Evolutionary conservation across 176 grass and related monocot species (phyloP).

Genomic region (Triticum monococcum): DNA sequence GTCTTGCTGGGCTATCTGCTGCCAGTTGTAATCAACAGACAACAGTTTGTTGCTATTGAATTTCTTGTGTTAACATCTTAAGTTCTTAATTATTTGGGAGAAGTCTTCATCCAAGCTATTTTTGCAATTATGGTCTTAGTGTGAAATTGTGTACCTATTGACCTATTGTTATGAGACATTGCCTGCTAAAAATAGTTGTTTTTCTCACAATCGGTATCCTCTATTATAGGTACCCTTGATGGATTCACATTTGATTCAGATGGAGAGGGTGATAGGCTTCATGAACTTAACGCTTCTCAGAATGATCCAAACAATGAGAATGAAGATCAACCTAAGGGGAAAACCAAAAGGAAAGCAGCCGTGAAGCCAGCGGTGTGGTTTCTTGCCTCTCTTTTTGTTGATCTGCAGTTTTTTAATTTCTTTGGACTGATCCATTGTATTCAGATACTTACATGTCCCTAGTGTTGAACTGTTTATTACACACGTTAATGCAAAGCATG

Average conservation of each 20-base stretch:
- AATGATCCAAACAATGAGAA: conserved; percentile 76
- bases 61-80: not conserved
- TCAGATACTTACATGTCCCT: not conserved
- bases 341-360: conserved; percentile 69
- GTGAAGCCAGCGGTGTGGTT: conserved; percentile 42
- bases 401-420: not conserved
- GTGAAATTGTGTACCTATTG: not conserved
- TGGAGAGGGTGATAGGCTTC: conserved; percentile 59
- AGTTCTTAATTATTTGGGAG: not conserved
- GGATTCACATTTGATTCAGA: conserved; percentile 96
- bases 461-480: not conserved
- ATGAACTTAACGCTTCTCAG: conserved; percentile 43
- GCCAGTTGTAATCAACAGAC: not conserved
- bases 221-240: conserved; percentile 74
- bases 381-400: not conserved
- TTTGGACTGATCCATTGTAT: not conserved
- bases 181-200: not conserved
- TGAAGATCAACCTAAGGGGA: conserved; percentile 54
- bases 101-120: conserved; percentile 2
- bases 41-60: not conserved
- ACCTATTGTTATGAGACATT: not conserved
- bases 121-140: conserved; percentile 2
- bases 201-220: conserved; percentile 10
- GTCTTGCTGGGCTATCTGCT: conserved; percentile 1
- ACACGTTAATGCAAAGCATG: not conserved